Base-by-base conservation (phyloP, 805 yeast genomes). In the Komagataella kurtzmanii region DNA sequence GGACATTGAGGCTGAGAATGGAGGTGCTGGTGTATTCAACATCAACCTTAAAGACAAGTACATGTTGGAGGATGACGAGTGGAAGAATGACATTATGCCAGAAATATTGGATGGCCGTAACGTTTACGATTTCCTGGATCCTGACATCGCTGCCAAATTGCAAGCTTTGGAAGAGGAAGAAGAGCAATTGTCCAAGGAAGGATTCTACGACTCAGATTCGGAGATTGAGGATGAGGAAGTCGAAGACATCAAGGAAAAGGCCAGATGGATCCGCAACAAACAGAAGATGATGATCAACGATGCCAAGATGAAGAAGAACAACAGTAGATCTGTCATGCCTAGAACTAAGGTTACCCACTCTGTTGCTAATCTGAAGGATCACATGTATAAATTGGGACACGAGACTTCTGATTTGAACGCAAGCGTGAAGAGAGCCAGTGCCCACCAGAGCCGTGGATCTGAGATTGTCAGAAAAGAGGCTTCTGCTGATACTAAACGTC, bases 1-100 rank as follows among this genome's bases (percentile, higher is more conserved):
- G 63, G 98, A 93, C 65, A 74, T 89, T 56, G 99, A 93, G 72
- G 84, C 77, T 49, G 97, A 85, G 66, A 88, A 93, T 62, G 99
- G 99, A 65, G 99, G 99, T 65, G 97, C 99, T 47, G 99, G 99
- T 76, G 99, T 93, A 43, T 93, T 72, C 76, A 93, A 89, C 72
- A 80, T 93, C 65, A 89, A 93, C 72, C 75, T 93, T 71, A 88
- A 89, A 67, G 98, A 91, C 64, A 85, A 83, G 63, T 93, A 95
- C 69, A 59, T 93, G 55, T 75, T 93, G 59, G 99, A 91, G 59
- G 91, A 93, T 65, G 98, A 91, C 50, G 95, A 88, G 57, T 93
- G 99, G 99, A 91, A 91, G 77, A 81, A 88, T 58, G 99, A 93
- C 69, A 77, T 85, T 56, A 88, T 93, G 88, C 99, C 99, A 24